A percentile compares a stretch with the other conserved stretches of the same genome.
These are phyloP conservation scores for Urochloa ruziziensis DNA, from an alignment of 176 grass and related monocot genomes.

Conservation along the genomic window DNA sequence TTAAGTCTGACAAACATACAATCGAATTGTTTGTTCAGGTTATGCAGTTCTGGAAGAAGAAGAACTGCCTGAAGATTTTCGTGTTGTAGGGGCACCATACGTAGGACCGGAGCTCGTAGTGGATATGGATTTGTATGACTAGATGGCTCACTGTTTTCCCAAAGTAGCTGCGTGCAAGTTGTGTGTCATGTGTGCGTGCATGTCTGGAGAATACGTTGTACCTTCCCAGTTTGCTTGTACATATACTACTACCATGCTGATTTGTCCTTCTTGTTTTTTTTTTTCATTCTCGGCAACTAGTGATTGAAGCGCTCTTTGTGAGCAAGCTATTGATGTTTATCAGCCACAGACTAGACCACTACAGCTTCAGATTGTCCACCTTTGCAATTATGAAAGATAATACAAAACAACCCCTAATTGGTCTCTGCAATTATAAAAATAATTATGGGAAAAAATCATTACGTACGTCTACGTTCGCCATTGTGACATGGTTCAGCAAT, in stretches of 20 bases:
- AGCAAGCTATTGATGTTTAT: not conserved
- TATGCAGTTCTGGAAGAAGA: conserved; percentile 37
- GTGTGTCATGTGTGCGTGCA: not conserved
- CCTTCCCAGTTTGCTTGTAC: not conserved
- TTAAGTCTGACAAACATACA: not conserved
- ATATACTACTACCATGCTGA: not conserved
- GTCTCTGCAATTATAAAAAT: too few species aligned
- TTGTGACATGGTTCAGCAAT: too few species aligned
- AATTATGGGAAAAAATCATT: too few species aligned
- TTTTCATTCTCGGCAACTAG: not conserved
- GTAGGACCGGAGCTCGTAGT: conserved; percentile 42
- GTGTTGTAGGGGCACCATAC: conserved; percentile 33
- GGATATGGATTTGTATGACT: conserved; percentile 30
- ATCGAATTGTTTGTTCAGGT: conserved; percentile 15
- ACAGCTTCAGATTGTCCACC: too few species aligned
- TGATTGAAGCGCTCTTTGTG: not conserved
- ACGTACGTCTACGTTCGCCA: too few species aligned
- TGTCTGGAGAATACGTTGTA: conserved; percentile 25
- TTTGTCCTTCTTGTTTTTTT: not conserved
- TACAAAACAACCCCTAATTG: too few species aligned
- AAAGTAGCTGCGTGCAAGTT: not conserved
- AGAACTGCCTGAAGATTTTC: conserved; percentile 33
- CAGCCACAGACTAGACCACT: too few species aligned
- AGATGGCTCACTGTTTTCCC: conserved; percentile 2
- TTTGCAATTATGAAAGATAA: too few species aligned